phyloP scores from a whole-genome alignment of 2,329 filamentous ascomycete species.

The Penicillium sp. region DNA sequence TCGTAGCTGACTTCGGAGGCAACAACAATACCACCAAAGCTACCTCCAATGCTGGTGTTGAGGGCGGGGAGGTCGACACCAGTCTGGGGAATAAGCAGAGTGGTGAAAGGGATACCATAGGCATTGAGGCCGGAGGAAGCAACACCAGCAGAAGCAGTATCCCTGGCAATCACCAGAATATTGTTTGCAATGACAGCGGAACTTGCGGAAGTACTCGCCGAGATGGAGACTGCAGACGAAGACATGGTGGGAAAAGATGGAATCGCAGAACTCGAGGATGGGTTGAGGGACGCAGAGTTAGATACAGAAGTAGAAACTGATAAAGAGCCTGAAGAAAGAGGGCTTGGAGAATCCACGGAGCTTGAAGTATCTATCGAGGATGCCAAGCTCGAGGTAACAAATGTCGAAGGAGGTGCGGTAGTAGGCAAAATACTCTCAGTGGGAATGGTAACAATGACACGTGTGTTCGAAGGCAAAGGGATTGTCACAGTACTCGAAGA shows the following conservation, averaged over 20 bases:
- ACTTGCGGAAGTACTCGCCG: conserved; percentile 18
- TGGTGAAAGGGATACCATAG: conserved; percentile 58
- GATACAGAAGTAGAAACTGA: conserved; percentile 1
- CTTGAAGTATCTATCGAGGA: conserved; percentile 1
- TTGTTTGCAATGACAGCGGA: conserved; percentile 37
- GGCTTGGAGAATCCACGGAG: background rate
- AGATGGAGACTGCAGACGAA: conserved; percentile 17
- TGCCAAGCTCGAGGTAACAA: conserved; percentile 6
- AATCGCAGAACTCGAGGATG: conserved; percentile 4
- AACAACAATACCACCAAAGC: conserved; percentile 57
- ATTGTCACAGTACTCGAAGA: background rate
- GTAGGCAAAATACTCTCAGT: background rate
- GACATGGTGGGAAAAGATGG: conserved; percentile 19
- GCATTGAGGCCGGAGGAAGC: conserved; percentile 54
- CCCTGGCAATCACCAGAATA: conserved; percentile 54
- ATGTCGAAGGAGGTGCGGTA: conserved; percentile 9
- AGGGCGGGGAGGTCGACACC: conserved; percentile 52
- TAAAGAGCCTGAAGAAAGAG: background rate
- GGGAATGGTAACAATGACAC: background rate
- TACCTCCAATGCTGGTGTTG: conserved; percentile 49
- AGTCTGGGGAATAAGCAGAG: conserved; percentile 51
- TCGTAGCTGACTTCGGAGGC: conserved; percentile 54
- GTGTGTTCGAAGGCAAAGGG: background rate
- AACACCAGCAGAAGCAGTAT: conserved; percentile 47
- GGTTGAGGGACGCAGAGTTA: conserved; percentile 1